Evolutionary conservation across 441 rosid species (phyloP).

Genomic region (Bocquillonia castaneifolia): DNA sequence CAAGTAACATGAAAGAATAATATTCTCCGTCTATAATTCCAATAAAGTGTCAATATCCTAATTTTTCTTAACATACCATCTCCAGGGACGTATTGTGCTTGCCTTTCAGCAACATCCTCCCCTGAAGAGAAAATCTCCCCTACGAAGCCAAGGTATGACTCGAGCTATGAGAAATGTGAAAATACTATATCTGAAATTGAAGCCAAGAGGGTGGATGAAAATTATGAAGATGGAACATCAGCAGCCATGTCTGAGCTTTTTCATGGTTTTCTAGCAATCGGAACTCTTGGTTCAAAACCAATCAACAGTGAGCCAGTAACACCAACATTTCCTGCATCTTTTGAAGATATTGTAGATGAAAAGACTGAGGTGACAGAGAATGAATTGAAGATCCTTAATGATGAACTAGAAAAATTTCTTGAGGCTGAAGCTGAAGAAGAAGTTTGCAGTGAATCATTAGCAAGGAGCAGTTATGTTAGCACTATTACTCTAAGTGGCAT

Average conservation of each 20-base stretch:
- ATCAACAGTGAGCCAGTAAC: constrained; percentile 50
- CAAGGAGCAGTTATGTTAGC: constrained; percentile 63
- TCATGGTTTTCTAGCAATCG: constrained; percentile 80
- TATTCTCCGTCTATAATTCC: not conserved
- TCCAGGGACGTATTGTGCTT: constrained; percentile 57
- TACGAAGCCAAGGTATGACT: constrained; percentile 38
- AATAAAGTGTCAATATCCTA: constrained; percentile 13
- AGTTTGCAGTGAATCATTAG: constrained; percentile 46
- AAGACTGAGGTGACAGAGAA: constrained; percentile 47
- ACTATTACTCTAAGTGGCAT: constrained; percentile 47
- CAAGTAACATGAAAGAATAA: not conserved
- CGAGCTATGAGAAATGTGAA: constrained; percentile 38
- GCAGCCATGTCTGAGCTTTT: constrained; percentile 46
- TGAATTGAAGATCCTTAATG: constrained; percentile 57
- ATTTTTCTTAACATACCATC: constrained; percentile 21
- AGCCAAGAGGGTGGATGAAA: constrained; percentile 24
- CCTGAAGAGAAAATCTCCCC: constrained; percentile 42
- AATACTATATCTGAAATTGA: constrained; percentile 35
- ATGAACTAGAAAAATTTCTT: constrained; percentile 66
- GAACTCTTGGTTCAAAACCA: constrained; percentile 72
- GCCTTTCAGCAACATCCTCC: constrained; percentile 48
- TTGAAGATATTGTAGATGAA: constrained; percentile 38
- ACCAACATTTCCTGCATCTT: constrained; percentile 55
- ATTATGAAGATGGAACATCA: constrained; percentile 36
- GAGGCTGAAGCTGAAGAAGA: constrained; percentile 74